These are phyloP conservation scores for Xanthoceras sorbifolium DNA, from an alignment of 345 rosid species.

Conservation along the genomic window DNA sequence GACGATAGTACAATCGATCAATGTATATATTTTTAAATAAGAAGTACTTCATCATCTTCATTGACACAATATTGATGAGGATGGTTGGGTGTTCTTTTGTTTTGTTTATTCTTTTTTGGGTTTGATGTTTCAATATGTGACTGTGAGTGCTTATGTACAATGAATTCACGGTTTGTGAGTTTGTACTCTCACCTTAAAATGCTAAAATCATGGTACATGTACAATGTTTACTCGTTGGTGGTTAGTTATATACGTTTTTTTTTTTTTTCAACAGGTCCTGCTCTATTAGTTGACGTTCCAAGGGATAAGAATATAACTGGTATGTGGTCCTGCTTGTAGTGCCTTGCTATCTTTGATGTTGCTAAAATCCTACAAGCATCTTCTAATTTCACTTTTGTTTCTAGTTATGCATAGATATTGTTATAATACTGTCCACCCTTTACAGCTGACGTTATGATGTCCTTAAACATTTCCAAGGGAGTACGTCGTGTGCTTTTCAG, in stretches of 20 bases:
- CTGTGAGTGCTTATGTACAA: no score
- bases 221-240: no score
- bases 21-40: no score
- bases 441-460: slow-evolving; percentile 81
- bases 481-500: slow-evolving; percentile 84
- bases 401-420: not conserved
- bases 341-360: not conserved
- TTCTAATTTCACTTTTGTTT: not conserved
- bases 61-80: no score
- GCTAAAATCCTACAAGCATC: not conserved
- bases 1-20: not conserved
- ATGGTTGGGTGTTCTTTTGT: no score
- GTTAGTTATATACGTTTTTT: not conserved
- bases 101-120: no score
- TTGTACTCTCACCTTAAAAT: no score
- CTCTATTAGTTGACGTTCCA: slow-evolving; percentile 59
- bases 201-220: no score
- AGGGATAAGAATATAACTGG: slow-evolving; percentile 69
- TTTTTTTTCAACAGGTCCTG: slow-evolving; percentile 49
- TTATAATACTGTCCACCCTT: not conserved
- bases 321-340: slow-evolving; percentile 25
- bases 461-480: slow-evolving; percentile 75
- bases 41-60: no score
- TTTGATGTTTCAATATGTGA: no score
- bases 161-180: no score